Evolutionary conservation across 345 rosid genomes (phyloP), one percentile per base, ranked within the genome.

Genomic region (Pugionium dolabratum): DNA sequence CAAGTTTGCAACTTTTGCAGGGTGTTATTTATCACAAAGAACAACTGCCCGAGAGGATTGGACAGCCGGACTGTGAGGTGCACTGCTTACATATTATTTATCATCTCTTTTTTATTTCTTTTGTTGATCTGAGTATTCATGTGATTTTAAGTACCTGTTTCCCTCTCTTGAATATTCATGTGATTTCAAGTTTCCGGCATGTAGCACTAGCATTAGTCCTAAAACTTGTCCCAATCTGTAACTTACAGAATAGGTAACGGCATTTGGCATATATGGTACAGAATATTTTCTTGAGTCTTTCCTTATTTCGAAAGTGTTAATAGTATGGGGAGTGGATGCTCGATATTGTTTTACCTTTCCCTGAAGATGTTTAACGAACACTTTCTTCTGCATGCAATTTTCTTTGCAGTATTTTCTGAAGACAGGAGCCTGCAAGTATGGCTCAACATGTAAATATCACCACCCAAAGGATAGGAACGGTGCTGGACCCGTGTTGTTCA

Each of bases 391-490:
- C 69, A 7, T 75, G 41, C 25, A 40, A 40, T 48, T 34, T 18
- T 47, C 3, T 44, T 61, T 62, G 79, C 85, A 89, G 93, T 89
- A 84, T 73, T 89, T 65, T 79, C 53, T 89, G 45, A 89, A 83
- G 86, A 89, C 96, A 41, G 96, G 96, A 50, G 86, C 91, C 32
- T 89, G 96, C 82, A 86, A 86, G 74, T 89, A 85, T 64, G 96
- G 93, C 50, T 43, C 87, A 34, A 83, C 93, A 7, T 89, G 96
- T 79, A 89, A 89, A 80, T 89, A 83, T 74, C 90, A 89, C 71
- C 96, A 89, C 71, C 93, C 96, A 58, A 89, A 84, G 69, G 93
- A 88, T 72, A 82, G 91, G 77, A 86, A 88, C 62, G 95, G 95
- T 66, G 95, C 91, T 59, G 95, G 86, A 72, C 91, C 88, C 2